Conservation (phyloP, 495 filamentous ascomycete species). For the Cercophora newfieldiana region DNA sequence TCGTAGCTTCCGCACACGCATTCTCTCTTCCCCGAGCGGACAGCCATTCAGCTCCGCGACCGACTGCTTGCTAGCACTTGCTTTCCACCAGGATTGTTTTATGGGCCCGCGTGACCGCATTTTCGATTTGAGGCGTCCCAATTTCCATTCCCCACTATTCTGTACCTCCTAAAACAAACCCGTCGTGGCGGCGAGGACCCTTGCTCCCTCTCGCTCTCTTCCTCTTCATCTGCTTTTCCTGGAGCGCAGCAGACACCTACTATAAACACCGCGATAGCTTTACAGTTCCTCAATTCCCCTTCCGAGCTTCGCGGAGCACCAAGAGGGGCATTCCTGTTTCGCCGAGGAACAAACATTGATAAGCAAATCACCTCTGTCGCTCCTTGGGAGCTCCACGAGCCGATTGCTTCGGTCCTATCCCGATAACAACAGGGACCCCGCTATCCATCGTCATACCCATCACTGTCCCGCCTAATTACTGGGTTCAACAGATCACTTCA, state of each 20-base stretch:
- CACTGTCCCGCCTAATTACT: conserved; percentile 10
- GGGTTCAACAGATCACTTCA: background rate
- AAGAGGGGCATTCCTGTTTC: background rate
- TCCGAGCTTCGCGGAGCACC: background rate
- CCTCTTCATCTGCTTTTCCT: background rate
- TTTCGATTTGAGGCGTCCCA: background rate
- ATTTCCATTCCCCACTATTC: background rate
- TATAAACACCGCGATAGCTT: background rate
- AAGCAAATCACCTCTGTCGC: background rate
- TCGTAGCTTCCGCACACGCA: background rate
- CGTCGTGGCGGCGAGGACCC: background rate
- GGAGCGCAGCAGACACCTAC: background rate
- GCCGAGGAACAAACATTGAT: background rate
- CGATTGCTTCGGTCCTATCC: background rate
- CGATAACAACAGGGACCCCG: conserved; percentile 16
- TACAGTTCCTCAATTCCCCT: background rate
- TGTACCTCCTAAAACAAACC: background rate
- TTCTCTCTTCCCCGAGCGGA: background rate
- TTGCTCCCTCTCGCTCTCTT: background rate
- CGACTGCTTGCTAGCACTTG: background rate
- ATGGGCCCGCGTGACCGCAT: background rate
- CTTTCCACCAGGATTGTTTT: background rate
- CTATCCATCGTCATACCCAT: conserved; percentile 11
- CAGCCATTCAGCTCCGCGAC: too few relatives aligned
- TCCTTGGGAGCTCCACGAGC: background rate